These are phyloP conservation scores for Nemophila menziesii DNA, from an alignment of 257 asterid genomes.

Conservation along the genomic window DNA sequence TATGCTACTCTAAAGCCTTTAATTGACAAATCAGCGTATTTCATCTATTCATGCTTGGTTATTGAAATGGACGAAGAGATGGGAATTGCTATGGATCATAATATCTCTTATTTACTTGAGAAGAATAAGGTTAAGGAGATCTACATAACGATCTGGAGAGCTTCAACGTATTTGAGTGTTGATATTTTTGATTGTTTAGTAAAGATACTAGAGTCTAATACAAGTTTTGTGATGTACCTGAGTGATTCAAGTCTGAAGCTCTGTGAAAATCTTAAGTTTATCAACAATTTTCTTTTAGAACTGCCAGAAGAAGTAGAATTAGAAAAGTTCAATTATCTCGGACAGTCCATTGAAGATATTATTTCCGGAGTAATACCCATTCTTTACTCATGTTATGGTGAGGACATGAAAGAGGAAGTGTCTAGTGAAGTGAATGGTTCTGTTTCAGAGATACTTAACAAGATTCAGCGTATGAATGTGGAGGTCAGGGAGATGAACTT, in stretches of 20 bases:
- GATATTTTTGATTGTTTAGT: too few relatives aligned
- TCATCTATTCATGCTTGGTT: not conserved
- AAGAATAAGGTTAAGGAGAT: not conserved
- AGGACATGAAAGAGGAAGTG: not conserved
- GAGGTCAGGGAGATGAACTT: not conserved
- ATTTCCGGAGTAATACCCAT: not conserved
- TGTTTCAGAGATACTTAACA: too few relatives aligned
- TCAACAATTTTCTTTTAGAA: slow-evolving; percentile 3
- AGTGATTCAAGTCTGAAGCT: not conserved
- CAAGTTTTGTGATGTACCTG: not conserved
- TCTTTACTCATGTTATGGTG: not conserved
- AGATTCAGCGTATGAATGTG: not conserved
- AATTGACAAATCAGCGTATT: not conserved
- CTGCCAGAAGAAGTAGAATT: not conserved
- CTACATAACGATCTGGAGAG: not conserved
- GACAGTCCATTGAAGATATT: too few relatives aligned
- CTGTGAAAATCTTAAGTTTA: slow-evolving; percentile 3
- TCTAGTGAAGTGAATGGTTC: not conserved
- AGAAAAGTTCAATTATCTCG: not conserved
- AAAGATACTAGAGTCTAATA: too few relatives aligned
- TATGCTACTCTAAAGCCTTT: not conserved
- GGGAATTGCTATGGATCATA: not conserved
- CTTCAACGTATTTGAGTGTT: too few relatives aligned
- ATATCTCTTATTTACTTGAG: not conserved
- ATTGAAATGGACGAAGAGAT: not conserved